Conservation (phyloP, 2,329 filamentous ascomycete species). For the Xylariaceae sp. region DNA sequence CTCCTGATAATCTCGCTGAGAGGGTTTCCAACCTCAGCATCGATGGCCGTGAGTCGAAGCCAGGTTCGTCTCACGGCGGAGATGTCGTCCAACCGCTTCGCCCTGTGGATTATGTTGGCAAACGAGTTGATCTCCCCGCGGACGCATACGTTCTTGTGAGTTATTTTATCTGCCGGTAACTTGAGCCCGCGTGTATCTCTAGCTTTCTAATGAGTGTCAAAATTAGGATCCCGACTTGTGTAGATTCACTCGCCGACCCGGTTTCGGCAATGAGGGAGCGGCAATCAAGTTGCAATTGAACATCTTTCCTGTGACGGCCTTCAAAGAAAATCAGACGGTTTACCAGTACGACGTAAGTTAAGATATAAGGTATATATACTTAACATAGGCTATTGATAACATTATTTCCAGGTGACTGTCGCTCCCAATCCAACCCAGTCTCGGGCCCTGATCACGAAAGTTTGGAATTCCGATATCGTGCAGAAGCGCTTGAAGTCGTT, state of each 20-base stretch:
- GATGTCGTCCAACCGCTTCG: slow-evolving; percentile 24
- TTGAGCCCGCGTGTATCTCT: too few relatives aligned
- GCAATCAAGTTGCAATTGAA: slow-evolving; percentile 59
- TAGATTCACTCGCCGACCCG: slow-evolving; percentile 44
- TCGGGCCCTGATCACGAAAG: slow-evolving; percentile 62
- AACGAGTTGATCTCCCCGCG: slow-evolving; percentile 53
- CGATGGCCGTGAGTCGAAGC: slow-evolving; percentile 14
- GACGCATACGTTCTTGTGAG: slow-evolving; percentile 48
- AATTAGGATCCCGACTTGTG: slow-evolving; percentile 25
- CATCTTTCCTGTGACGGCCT: slow-evolving; percentile 62
- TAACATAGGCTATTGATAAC: background rate
- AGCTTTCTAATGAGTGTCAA: slow-evolving; percentile 12
- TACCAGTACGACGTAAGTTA: slow-evolving; percentile 79
- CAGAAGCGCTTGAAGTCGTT: slow-evolving; percentile 48
- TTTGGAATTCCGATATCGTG: slow-evolving; percentile 64
- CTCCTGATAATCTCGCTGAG: slow-evolving; percentile 3
- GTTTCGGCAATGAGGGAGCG: slow-evolving; percentile 53
- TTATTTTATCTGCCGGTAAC: background rate
- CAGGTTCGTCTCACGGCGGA: slow-evolving; percentile 10
- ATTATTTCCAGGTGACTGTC: slow-evolving; percentile 54
- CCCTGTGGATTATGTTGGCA: slow-evolving; percentile 34
- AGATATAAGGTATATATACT: background rate
- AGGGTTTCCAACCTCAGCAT: slow-evolving; percentile 18
- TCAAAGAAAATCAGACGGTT: slow-evolving; percentile 54
- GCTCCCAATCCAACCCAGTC: slow-evolving; percentile 46